A percentile compares a stretch with the other conserved stretches of the same genome.
These are phyloP conservation scores for Phaeosphaeria sp. DNA, from an alignment of 2,329 filamentous ascomycete genomes.

Conservation along the genomic window DNA sequence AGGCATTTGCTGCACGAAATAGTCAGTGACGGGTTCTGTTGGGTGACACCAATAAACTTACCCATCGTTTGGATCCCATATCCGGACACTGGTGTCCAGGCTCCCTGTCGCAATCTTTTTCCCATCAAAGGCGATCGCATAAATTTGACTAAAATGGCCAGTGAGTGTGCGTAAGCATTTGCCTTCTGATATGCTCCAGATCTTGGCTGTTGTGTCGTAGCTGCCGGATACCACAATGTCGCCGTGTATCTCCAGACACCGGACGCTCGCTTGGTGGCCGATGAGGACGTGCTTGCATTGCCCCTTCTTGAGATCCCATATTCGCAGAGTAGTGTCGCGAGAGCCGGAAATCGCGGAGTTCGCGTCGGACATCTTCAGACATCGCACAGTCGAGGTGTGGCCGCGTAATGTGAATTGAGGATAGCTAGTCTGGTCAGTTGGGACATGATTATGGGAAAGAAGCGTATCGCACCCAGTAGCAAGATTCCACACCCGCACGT, in stretches of 20 bases:
- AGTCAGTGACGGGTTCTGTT: conserved; percentile 15
- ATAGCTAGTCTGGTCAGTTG: conserved; percentile 27
- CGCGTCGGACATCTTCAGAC: conserved; percentile 94
- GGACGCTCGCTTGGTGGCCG: conserved; percentile 93
- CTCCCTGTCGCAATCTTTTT: conserved; percentile 92
- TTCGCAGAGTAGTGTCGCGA: conserved; percentile 88
- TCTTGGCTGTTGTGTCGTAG: conserved; percentile 95
- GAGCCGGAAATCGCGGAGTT: conserved; percentile 97
- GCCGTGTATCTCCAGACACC: conserved; percentile 93
- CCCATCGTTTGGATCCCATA: conserved; percentile 93
- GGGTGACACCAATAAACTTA: conserved; percentile 55
- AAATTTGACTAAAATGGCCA: conserved; percentile 98
- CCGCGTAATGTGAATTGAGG: conserved; percentile 73
- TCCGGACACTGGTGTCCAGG: conserved; percentile 93
- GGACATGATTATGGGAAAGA: not conserved
- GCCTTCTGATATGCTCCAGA: conserved; percentile 98
- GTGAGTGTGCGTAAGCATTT: conserved; percentile 87
- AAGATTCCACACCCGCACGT: conserved; percentile 97
- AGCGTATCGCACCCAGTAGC: conserved; percentile 74
- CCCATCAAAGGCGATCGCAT: conserved; percentile 97
- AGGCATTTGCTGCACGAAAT: conserved; percentile 67
- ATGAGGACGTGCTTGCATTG: conserved; percentile 90
- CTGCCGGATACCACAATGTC: conserved; percentile 98
- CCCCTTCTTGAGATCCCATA: conserved; percentile 92
- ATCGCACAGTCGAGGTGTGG: conserved; percentile 95